Base-by-base conservation (phyloP, 2,329 filamentous ascomycete species). In the Spiromastix sp. region DNA sequence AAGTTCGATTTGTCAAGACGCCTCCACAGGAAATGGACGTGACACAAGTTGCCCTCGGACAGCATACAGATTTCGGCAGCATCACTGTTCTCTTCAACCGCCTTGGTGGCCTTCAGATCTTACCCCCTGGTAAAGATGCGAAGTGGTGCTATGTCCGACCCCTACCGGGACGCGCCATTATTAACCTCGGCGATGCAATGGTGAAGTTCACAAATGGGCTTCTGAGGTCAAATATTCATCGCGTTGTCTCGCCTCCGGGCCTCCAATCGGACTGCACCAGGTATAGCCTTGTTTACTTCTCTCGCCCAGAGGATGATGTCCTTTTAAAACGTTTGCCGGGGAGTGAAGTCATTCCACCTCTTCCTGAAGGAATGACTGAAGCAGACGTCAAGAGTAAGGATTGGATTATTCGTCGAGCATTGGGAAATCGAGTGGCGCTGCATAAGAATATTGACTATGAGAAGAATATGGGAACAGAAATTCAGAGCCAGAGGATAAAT, bases 61-160 rank as follows among this genome's bases (percentile, higher is more conserved):
- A 68, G 37, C 72, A 76, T 46, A 74, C 70, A 2, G 72, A 75
- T 43, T 74, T 74, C 42, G 71, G 70, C 30, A 67, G 59, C 34
- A 57, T 75, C 4, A 75, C 72, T 0, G 52, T 75, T 4, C 59
- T 76, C 2, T 72, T 74, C 51, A 75, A 74, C 50, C 60, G 68
- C 0, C 49, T 74, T 2, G 71, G 71, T 0, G 71, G 71, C 0
- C 55, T 75, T 5, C 71, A 74, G 46, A 65, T 74, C 3, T 55
- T 67, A 3, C 60, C 64, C 0, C 67, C 68, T 0, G 52, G 52
- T 0, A 43, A 45, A 3, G 55, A 57, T 35, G 54, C 54, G 7
- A 49, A 61, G 18, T 76, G 71, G 71, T 54, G 58, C 11, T 75
- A 70, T 42, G 70, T 76, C 0, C 58, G 61, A 12, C 71, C 72